Conservation (phyloP, 2,329 filamentous ascomycete genomes). For the Penicillium corylophilum region DNA sequence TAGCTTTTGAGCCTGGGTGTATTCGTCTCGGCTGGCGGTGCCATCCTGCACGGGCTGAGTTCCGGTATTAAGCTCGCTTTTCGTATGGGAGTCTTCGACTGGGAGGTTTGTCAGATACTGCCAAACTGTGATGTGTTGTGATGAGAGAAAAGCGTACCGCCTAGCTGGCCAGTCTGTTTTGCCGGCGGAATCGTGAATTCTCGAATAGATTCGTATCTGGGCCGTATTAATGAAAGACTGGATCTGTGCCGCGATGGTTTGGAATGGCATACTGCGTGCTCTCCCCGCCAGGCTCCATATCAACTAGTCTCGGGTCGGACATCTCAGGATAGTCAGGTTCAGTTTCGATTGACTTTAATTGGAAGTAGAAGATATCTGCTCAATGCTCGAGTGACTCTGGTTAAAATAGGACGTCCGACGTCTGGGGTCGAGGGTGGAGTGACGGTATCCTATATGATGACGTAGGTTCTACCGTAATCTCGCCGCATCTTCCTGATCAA, state of each 20-base stretch:
- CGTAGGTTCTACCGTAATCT: conserved; percentile 12
- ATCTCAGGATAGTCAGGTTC: conserved; percentile 31
- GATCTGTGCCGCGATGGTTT: background rate
- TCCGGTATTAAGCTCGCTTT: conserved; percentile 30
- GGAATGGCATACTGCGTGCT: conserved; percentile 52
- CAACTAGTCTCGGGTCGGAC: conserved; percentile 55
- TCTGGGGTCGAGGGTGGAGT: conserved; percentile 4
- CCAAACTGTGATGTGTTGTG: background rate
- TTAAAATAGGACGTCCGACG: background rate
- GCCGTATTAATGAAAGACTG: background rate
- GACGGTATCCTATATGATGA: conserved; percentile 20
- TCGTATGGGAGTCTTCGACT: conserved; percentile 33
- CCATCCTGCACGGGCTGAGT: conserved; percentile 45
- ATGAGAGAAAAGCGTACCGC: conserved; percentile 40
- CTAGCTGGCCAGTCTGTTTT: conserved; percentile 59
- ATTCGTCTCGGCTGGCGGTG: conserved; percentile 51
- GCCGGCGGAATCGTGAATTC: conserved; percentile 50
- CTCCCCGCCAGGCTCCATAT: conserved; percentile 61
- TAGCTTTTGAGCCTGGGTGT: conserved; percentile 53
- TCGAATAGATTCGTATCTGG: conserved; percentile 59
- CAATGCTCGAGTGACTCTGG: background rate
- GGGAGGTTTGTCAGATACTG: conserved; percentile 2
- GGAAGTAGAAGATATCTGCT: background rate
- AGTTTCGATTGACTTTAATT: background rate
- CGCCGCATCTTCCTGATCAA: background rate